Evolutionary conservation across 495 filamentous ascomycete genomes (phyloP), one percentile per base, ranked within the genome.

Genomic region (Hypoxylon trugodes): DNA sequence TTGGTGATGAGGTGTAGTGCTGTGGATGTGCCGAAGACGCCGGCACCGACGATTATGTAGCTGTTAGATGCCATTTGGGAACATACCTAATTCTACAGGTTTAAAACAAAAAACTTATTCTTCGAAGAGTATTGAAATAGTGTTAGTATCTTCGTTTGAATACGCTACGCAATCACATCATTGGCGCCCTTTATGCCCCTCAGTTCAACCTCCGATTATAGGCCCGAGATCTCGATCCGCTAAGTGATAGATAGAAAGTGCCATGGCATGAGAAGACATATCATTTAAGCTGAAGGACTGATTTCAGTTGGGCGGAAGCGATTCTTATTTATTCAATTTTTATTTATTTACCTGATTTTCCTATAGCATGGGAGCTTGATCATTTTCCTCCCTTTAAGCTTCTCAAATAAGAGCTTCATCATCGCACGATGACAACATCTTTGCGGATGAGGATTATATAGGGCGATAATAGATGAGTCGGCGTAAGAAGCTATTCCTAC

Each of bases 11-110:
- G 79, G 62, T 86, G 75, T n/a, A 83, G 81, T 18, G 87, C 87
- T 3, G 88, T 89, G 4, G 83, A 84, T 2, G 83, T 83, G 15
- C 87, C 87, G 66, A 90, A 90, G 48, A 87, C 84, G 18, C 88
- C 88, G 13, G 82, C 81, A 35, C 87, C 87, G 47, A 90, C 73
- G 48, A 89, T 86, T 45, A 89, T 72, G 67, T 83, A 84, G 32
- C 82, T 81, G 24, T 69, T 35, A 33, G 73, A 59, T 33, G 24
- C 19, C 69, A 73, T n/a, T n/a, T 76, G 13, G 24, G 12, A 52
- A 21, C 36, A 56, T 36, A 4, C 13, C 5, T n/a, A n/a, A n/a
- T n/a, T n/a, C n/a, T n/a, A n/a, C n/a, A n/a, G n/a, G n/a, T n/a
- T 32, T 46, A 26, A 12, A 26, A 30, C 4, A 18, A 19, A 3